Evolutionary conservation across 1,284 basidiomycete species (phyloP), one percentile per base, ranked within the genome.

Genomic region (Malassezia sympodialis): DNA sequence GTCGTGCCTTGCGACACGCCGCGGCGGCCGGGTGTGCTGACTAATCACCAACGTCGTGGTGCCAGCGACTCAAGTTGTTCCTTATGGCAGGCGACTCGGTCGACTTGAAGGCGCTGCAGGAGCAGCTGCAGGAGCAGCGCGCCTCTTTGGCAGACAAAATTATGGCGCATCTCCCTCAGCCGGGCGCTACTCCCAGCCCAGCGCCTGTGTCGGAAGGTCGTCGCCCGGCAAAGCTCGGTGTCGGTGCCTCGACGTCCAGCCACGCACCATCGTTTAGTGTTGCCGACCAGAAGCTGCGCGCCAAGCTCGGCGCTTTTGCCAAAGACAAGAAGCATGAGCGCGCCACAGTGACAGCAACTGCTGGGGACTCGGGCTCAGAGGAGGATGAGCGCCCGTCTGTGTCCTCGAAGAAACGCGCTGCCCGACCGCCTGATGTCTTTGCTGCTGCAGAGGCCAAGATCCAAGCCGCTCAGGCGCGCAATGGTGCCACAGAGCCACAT

Each of bases 81-180:
- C 30, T 31, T 19, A 39, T 39, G 37, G 37, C 30, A 19, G 26
- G 23, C 23, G 51, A 57, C 15, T 24, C 50, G 8, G 53, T 66
- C 32, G 69, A 72, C 39, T 49, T 70, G 26, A 50, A 57, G 11
- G 63, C 59, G 49, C 59, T 72, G 15, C 68, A 68, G 58, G 64
- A 63, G 23, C 64, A 70, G 61, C 57, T 72, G 41, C 63, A 67
- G 51, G 59, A 63, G 41, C 58, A 66, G 27, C 65, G 67, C 23
- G 61, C 67, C 1, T 59, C 58, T 17, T 55, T 72, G 23, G 64
- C 68, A 8, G 64, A 69, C 19, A 58, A 62, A 39, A 72, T 72
- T 34, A 50, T 70, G 3, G 55, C 62, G 45, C 62, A 63, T 37
- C 56, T 69, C 10, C 63, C 66, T 3, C 41, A 39, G 8, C 37